Percentiles rank a stretch among this genome's conserved stretches.
phyloP scores from a whole-genome alignment of 768 basidiomycete genomes.

The Sarcodon sp. region DNA sequence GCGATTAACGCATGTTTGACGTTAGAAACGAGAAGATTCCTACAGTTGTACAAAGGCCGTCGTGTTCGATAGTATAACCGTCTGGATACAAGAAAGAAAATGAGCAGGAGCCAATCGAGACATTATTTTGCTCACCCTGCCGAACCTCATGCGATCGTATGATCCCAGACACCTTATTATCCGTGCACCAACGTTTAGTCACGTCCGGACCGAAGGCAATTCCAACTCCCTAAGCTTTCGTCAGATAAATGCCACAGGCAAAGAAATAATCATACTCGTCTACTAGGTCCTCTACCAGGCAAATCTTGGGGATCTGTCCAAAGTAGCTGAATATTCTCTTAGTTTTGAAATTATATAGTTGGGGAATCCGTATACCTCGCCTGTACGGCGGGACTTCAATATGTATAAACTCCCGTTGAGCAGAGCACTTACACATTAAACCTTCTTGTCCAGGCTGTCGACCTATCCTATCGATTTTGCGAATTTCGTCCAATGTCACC shows the following conservation, averaged over 20 bases:
- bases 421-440: conserved; percentile 68
- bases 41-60: conserved; percentile 89
- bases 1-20: too few species aligned
- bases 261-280: conserved; percentile 51
- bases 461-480: conserved; percentile 77
- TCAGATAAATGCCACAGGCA: conserved; percentile 3
- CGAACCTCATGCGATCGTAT: conserved; percentile 96
- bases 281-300: conserved; percentile 89
- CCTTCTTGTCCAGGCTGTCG: conserved; percentile 91
- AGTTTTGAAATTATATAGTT: conserved; percentile 2
- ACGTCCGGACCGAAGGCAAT: conserved; percentile 94
- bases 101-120: neutral
- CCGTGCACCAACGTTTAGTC: conserved; percentile 77
- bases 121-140: conserved; percentile 38
- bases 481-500: conserved; percentile 89
- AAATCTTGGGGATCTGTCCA: conserved; percentile 94
- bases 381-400: conserved; percentile 18
- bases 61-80: conserved; percentile 92
- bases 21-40: conserved; percentile 8
- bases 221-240: conserved; percentile 66
- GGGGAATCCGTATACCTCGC: conserved; percentile 36
- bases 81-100: conserved; percentile 25
- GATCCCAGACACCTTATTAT: conserved; percentile 78
- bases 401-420: conserved; percentile 1
- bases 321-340: conserved; percentile 40